These are phyloP conservation scores for Chlamydomonas asymmetrica DNA, from an alignment of 139 green algal genomes.

Conservation along the genomic window DNA sequence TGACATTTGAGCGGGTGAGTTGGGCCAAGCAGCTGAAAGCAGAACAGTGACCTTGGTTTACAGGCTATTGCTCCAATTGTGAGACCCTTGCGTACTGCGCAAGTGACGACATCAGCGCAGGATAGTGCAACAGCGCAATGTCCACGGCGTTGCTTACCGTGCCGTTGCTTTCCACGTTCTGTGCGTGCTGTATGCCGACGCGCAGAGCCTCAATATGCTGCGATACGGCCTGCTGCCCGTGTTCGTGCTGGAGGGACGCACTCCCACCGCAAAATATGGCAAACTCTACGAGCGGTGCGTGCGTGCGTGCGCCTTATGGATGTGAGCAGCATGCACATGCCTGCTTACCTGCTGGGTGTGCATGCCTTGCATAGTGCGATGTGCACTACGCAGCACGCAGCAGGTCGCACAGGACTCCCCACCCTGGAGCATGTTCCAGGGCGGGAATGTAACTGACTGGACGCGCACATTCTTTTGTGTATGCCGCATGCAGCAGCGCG, in stretches of 20 bases:
- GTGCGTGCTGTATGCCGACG: background rate
- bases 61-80: too few relatives aligned
- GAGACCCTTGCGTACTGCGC: background rate
- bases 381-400: too few relatives aligned
- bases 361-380: too few relatives aligned
- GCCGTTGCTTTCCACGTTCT: background rate
- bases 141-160: background rate
- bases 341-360: background rate
- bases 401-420: too few relatives aligned
- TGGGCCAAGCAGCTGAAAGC: background rate
- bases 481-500: too few relatives aligned
- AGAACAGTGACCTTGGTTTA: background rate
- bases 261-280: constrained; percentile 58
- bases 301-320: background rate
- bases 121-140: background rate
- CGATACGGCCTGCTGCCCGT: constrained; percentile 67
- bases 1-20: background rate
- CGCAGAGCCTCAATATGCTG: constrained; percentile 67
- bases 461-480: too few relatives aligned
- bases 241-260: constrained; percentile 64
- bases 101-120: background rate
- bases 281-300: constrained; percentile 47
- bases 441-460: too few relatives aligned
- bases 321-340: background rate
- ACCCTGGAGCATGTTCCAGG: too few relatives aligned